A percentile compares a stretch with the other conserved stretches of the same genome.
phyloP scores from a whole-genome alignment of 306 rosid species.

The Vicia villosa region DNA sequence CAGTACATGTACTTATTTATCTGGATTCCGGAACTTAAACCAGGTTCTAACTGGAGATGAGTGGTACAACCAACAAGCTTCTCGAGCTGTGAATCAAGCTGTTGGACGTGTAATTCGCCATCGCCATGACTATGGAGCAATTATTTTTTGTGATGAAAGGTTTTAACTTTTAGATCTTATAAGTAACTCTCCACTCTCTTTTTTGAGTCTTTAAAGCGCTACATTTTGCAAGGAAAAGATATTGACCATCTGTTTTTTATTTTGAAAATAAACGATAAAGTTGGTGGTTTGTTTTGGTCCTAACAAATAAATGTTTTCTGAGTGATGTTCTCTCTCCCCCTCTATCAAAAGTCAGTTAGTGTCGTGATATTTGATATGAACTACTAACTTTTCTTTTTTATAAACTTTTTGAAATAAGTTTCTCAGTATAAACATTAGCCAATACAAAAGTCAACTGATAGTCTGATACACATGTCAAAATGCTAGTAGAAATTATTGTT shows the following conservation, averaged over 20 bases:
- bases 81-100: conserved; percentile 95
- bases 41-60: conserved; percentile 81
- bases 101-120: conserved; percentile 98
- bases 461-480: conserved; percentile 2
- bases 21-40: conserved; percentile 31
- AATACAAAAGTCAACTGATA: conserved; percentile 1
- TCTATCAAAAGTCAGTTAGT: background rate
- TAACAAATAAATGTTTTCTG: conserved; percentile 15
- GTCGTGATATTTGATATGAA: conserved; percentile 21
- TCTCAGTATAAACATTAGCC: conserved; percentile 3
- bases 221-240: conserved; percentile 8
- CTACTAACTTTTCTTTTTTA: conserved; percentile 3
- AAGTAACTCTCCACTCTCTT: background rate
- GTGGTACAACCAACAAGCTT: conserved; percentile 97
- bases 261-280: conserved; percentile 10
- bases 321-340: conserved; percentile 1
- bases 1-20: conserved; percentile 23
- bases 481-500: background rate
- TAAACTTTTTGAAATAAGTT: conserved; percentile 13
- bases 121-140: conserved; percentile 96
- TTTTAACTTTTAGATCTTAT: conserved; percentile 36
- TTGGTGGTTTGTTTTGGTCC: conserved; percentile 20
- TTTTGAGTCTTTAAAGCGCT: background rate
- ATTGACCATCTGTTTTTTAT: conserved; percentile 18
- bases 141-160: conserved; percentile 94